Percentiles rank a stretch among this genome's conserved stretches.
Conservation (phyloP, 1,139 yeast genomes). For the Taphrina communis region DNA sequence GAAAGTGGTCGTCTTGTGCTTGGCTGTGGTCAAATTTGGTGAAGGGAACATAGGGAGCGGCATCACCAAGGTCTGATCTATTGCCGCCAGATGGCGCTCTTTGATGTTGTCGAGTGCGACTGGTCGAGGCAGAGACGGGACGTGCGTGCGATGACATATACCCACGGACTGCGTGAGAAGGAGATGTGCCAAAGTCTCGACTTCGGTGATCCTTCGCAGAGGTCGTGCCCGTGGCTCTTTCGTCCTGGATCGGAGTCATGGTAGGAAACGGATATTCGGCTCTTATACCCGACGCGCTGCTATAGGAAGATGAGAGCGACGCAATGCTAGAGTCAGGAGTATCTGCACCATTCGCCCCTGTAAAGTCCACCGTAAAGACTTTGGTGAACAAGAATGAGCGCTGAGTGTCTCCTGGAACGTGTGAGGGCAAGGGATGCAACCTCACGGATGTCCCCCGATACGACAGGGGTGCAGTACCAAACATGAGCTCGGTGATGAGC, state of each 20-base stretch:
- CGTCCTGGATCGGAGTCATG: slow-evolving; percentile 33
- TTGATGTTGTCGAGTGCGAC: slow-evolving; percentile 8
- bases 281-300: slow-evolving; percentile 20
- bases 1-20: slow-evolving; percentile 18
- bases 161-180: not conserved
- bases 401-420: slow-evolving; percentile 6
- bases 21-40: not conserved
- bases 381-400: slow-evolving; percentile 42
- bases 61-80: slow-evolving; percentile 12
- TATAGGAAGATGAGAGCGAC: slow-evolving; percentile 32
- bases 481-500: slow-evolving; percentile 44
- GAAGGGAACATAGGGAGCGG: slow-evolving; percentile 18
- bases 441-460: slow-evolving; percentile 41
- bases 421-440: slow-evolving; percentile 39
- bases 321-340: slow-evolving; percentile 18
- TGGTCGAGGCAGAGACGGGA: not conserved
- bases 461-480: slow-evolving; percentile 44
- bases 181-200: slow-evolving; percentile 9
- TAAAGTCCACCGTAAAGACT: slow-evolving; percentile 39
- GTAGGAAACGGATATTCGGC: slow-evolving; percentile 35
- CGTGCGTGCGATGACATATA: not conserved
- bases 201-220: slow-evolving; percentile 1
- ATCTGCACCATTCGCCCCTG: not conserved
- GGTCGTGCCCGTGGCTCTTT: slow-evolving; percentile 4
- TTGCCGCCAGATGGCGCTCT: slow-evolving; percentile 16